Conservation (phyloP, 164 flowering plant genomes). For the Stephania yunnanensis region DNA sequence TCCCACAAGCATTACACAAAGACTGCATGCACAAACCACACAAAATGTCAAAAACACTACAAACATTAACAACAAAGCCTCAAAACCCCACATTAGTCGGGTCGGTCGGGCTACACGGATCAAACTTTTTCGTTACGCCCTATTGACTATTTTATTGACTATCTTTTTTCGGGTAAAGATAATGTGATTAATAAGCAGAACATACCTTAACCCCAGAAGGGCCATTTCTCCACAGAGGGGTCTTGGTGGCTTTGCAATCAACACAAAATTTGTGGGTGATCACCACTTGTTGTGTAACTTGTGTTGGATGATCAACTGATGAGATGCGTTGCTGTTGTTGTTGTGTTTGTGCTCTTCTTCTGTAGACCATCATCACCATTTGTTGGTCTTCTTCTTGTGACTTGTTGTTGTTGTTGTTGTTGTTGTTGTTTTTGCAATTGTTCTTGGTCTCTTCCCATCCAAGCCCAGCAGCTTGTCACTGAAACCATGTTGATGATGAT, state of each 20-base stretch:
- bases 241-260: neutral
- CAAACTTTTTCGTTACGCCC: no score
- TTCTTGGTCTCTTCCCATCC: neutral
- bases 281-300: neutral
- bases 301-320: no score
- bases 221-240: neutral
- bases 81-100: no score
- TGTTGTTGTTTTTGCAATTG: neutral
- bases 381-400: neutral
- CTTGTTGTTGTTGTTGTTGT: neutral
- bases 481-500: neutral
- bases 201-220: neutral
- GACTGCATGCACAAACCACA: neutral
- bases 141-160: no score
- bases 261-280: neutral
- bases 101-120: no score
- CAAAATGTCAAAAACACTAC: neutral
- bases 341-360: neutral
- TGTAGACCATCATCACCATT: neutral
- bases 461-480: neutral
- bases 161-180: neutral
- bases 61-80: no score
- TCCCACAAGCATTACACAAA: neutral
- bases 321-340: no score
- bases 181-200: neutral